Evolutionary conservation across 768 basidiomycete genomes (phyloP), one percentile per base, ranked within the genome.

Genomic region (Tricholoma matsutake): DNA sequence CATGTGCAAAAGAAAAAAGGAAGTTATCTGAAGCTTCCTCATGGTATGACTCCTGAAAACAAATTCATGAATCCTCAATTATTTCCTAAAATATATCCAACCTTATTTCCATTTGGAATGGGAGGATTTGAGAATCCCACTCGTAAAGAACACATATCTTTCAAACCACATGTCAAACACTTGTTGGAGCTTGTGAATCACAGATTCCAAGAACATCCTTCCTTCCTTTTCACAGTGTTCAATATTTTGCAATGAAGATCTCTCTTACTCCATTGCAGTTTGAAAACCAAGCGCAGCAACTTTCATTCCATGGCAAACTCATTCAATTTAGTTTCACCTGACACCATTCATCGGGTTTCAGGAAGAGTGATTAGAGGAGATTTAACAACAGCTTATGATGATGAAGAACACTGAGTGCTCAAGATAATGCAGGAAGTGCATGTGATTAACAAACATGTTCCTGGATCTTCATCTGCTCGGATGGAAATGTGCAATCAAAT

Each of bases 141-240:
- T 35, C 13, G 2, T 1, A 35, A 1, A 0, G 14, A n/a, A 0
- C 2, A 28, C 0, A 13, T 80, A 0, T 73, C 73, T 8, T 56
- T 80, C 22, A 69, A 74, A 53, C 49, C 63, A 0, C 79, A 81
- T n/a, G 68, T 73, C 0, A 66, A 67, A 32, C 73, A 80, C 62
- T 57, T 75, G 3, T 69, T 79, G 10, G 49, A 2, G 77, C 79
- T 62, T 37, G 60, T 0, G 77, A 81, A 57, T 54, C 72, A 6
- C n/a, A 65, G 72, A 0, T 82, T 81, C 60, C 73, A 70, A 60
- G 65, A 72, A 45, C 76, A 81, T 63, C 67, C 69, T 49, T 76
- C 73, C 0, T 82, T 80, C 60, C 18, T 75, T 0, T 81, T 81
- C 59, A 71, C 70, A 8, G 76, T 61, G 0, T 78, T 80, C 54